A percentile compares a stretch with the other conserved stretches of the same genome.
Conservation (phyloP, 768 basidiomycete genomes). For the Scleroderma bovista region DNA sequence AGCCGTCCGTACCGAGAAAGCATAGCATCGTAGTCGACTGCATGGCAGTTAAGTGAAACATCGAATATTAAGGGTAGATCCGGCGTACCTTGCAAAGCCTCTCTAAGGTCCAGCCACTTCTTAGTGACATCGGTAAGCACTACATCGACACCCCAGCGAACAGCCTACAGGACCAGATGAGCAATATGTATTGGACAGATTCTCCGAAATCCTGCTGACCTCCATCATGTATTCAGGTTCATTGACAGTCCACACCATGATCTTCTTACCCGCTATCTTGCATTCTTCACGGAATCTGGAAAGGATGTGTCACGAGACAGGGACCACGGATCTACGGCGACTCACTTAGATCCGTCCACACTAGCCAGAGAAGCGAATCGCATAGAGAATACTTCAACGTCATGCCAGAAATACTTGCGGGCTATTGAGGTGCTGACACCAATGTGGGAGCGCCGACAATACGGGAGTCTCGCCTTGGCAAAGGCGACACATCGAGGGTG, state of each 20-base stretch:
- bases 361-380: constrained; percentile 67
- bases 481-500: constrained; percentile 84
- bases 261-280: constrained; percentile 67
- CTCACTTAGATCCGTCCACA: constrained; percentile 65
- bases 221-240: constrained; percentile 85
- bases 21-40: constrained; percentile 66
- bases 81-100: constrained; percentile 49
- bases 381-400: constrained; percentile 84
- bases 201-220: constrained; percentile 35
- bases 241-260: constrained; percentile 98
- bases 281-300: constrained; percentile 77
- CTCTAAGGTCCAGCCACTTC: constrained; percentile 61
- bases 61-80: neutral
- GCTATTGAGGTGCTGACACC: constrained; percentile 68
- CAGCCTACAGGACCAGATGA: constrained; percentile 42
- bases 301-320: neutral
- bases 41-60: neutral
- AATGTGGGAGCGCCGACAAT: constrained; percentile 82
- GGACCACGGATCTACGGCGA: constrained; percentile 1
- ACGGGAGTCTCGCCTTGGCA: constrained; percentile 73
- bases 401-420: constrained; percentile 83
- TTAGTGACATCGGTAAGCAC: constrained; percentile 75
- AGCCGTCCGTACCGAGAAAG: constrained; percentile 55
- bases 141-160: constrained; percentile 71
- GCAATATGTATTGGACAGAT: too few species aligned